Base-by-base conservation (phyloP, 805 yeast species). In the Candida ovalis region DNA sequence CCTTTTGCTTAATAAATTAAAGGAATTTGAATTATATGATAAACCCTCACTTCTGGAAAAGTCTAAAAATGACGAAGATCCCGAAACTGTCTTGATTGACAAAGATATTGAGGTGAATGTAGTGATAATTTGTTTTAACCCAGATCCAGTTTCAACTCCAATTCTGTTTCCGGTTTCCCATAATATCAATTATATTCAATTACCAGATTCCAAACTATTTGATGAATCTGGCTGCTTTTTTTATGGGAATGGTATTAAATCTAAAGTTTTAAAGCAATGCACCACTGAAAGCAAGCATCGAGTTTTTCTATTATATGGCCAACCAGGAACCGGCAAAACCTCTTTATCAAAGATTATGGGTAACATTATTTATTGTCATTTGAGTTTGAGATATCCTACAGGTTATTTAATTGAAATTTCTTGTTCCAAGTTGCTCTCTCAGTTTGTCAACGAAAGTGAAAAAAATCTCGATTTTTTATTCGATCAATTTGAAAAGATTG, bases 321-420 rank as follows among this genome's bases (percentile, higher is more conserved):
- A 76, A 2, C 76, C 78, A 3, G 78, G 78, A 1, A 70, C 76
- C 2, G 78, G 78, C 4, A 74, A 74, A 56, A 71, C 77, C 1
- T 69, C 75, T 2, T 44, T 73, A 3, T 70, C 75, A 40, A 70
- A 60, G 40, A 67, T 76, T 0, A 40, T 73, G 7, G 65, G 73
- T 7, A 50, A 44, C 30, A 25, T 49, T 5, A 32, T 36, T 9
- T 48, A 25, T 39, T 40, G 47, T 27, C 69, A 21, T 45, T 36
- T 33, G 8, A 30, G 10, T 13, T 12, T 21, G 4, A 23, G 21
- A 3, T 47, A 46, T 12, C 43, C 52, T 17, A 55, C 53, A 18
- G 70, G 72, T 0, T 47, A 67, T 2, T 47, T 74, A 10, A 52
- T 75, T n/a, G 78, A 75, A 46, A 44, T 74, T 2, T 65, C 74